Percentiles rank a stretch among this genome's conserved stretches.
Evolutionary conservation across 1,139 yeast species (phyloP).

Genomic region (Zygoascus hellenicus): DNA sequence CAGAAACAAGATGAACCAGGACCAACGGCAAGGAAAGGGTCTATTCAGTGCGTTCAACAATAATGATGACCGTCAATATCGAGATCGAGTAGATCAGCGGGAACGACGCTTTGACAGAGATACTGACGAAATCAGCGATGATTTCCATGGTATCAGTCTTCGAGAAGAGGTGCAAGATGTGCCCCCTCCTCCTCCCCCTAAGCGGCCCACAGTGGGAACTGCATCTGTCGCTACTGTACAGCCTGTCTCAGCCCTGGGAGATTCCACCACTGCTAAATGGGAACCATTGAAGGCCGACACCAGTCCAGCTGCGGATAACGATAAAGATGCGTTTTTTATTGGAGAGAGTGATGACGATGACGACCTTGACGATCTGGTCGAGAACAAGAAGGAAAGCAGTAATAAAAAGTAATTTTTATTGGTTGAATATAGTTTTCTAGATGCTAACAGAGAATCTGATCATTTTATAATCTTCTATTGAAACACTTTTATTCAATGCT

Average conservation of each 20-base stretch:
- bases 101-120: constrained; percentile 23
- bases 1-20: constrained; percentile 49
- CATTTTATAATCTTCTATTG: no score
- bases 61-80: constrained; percentile 17
- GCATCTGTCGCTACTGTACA: constrained; percentile 8
- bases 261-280: constrained; percentile 43
- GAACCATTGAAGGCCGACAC: constrained; percentile 57
- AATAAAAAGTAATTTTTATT: not conserved
- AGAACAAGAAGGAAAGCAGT: constrained; percentile 9
- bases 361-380: constrained; percentile 53
- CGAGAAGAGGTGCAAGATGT: constrained; percentile 41
- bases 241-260: constrained; percentile 30
- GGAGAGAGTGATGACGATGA: constrained; percentile 77
- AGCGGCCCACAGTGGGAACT: constrained; percentile 4
- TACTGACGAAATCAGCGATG: constrained; percentile 40
- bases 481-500: no score
- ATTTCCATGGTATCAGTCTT: constrained; percentile 52
- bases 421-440: not conserved
- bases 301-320: constrained; percentile 34
- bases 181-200: constrained; percentile 36
- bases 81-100: constrained; percentile 5
- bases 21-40: constrained; percentile 22
- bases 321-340: constrained; percentile 67
- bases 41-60: constrained; percentile 21
- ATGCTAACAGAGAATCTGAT: no score